A percentile compares a stretch with the other conserved stretches of the same genome.
These are phyloP conservation scores for Favolaschia claudopus DNA, from an alignment of 768 basidiomycete species.

Conservation along the genomic window DNA sequence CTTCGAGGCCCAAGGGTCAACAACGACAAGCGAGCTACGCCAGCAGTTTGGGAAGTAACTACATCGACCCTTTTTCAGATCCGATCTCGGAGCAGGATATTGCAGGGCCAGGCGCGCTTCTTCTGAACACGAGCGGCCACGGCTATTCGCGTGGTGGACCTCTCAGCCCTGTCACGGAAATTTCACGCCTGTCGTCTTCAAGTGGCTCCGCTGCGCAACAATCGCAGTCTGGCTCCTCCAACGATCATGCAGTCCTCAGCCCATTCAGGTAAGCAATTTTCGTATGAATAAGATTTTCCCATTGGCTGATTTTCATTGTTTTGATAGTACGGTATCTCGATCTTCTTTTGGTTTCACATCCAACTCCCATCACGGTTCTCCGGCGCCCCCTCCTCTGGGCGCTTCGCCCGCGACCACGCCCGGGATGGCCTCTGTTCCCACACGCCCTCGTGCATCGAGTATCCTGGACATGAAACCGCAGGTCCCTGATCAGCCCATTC, in stretches of 20 bases:
- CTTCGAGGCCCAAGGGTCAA: constrained; percentile 31
- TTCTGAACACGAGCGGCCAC: constrained; percentile 19
- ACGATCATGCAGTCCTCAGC: constrained; percentile 40
- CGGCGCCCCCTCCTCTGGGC: constrained; percentile 15
- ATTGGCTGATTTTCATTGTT: no score
- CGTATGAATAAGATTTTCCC: no score
- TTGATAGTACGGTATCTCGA: constrained; percentile 17
- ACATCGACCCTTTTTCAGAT: constrained; percentile 60
- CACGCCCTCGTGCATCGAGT: constrained; percentile 16
- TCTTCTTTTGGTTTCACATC: constrained; percentile 23
- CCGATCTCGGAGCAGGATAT: constrained; percentile 42
- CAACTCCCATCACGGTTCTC: constrained; percentile 20
- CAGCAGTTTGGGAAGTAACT: constrained; percentile 44
- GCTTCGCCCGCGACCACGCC: constrained; percentile 18
- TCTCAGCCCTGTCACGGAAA: constrained; percentile 44
- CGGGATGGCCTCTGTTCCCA: background rate
- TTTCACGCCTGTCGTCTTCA: constrained; percentile 33
- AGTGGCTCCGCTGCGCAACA: constrained; percentile 26
- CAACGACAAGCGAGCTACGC: constrained; percentile 47
- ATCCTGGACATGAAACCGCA: constrained; percentile 40
- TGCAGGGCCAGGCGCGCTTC: constrained; percentile 33
- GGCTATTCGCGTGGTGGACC: constrained; percentile 16
- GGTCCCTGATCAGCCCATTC: constrained; percentile 55
- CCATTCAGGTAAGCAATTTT: no score
- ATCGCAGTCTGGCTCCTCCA: constrained; percentile 37